phyloP scores from a whole-genome alignment of 345 rosid genomes.

The Eucalyptus caleyi region DNA sequence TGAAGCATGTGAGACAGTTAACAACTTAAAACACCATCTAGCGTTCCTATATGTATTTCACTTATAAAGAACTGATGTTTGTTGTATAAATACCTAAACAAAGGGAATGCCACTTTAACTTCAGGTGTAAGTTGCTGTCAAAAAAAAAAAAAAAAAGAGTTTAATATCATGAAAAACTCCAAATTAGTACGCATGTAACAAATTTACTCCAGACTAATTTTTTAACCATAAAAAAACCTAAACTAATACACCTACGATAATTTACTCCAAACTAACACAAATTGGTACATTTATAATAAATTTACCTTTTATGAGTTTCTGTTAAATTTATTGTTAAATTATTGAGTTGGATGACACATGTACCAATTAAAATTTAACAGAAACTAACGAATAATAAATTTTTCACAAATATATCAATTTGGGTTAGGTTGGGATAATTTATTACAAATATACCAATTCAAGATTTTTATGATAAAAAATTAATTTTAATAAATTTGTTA shows the following conservation, averaged over 20 bases:
- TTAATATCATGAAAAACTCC: too few relatives aligned
- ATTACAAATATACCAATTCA: accelerated
- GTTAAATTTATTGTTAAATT: accelerated
- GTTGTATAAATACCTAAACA: background rate
- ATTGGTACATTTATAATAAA: too few relatives aligned
- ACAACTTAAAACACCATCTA: background rate
- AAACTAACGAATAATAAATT: too few relatives aligned
- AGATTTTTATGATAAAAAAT: too few relatives aligned
- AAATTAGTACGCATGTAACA: too few relatives aligned
- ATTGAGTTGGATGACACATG: accelerated
- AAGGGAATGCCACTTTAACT: background rate
- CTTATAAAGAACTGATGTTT: background rate
- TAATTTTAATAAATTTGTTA: accelerated
- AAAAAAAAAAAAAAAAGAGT: accelerated
- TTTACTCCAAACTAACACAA: too few relatives aligned
- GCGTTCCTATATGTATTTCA: background rate
- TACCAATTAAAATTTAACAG: too few relatives aligned
- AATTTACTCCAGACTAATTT: accelerated
- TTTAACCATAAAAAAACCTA: too few relatives aligned
- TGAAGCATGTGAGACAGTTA: background rate
- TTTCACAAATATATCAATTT: accelerated
- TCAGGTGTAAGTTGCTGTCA: background rate
- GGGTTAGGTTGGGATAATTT: accelerated
- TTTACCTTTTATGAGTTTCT: accelerated
- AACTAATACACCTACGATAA: accelerated